These are phyloP conservation scores for Puccinia polysora DNA, from an alignment of 1,284 basidiomycete species.

Conservation along the genomic window DNA sequence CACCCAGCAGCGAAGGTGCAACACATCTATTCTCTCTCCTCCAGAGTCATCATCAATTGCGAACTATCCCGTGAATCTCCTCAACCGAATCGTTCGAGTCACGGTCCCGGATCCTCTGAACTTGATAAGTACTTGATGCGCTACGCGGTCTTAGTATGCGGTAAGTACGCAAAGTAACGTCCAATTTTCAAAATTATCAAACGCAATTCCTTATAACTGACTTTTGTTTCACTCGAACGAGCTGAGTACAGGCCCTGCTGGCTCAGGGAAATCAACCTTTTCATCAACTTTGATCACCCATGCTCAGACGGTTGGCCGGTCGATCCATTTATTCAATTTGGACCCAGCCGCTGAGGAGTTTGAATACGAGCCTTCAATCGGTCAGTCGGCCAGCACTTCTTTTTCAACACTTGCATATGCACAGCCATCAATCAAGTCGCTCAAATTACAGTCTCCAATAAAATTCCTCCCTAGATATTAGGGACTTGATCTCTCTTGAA, in stretches of 20 bases:
- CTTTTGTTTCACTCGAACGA: conserved; percentile 4
- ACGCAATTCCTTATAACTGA: background rate
- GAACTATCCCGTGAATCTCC: no score
- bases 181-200: background rate
- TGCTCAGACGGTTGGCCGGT: conserved; percentile 73
- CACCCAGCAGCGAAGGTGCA: no score
- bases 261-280: conserved; percentile 96
- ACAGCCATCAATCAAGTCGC: background rate
- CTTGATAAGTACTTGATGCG: no score
- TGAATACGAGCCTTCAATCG: conserved; percentile 81
- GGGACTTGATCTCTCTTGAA: conserved; percentile 83
- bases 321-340: conserved; percentile 90
- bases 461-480: conserved; percentile 63
- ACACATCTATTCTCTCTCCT: no score
- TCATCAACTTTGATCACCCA: conserved; percentile 84
- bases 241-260: conserved; percentile 72
- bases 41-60: no score
- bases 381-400: conserved; percentile 11
- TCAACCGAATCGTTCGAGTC: no score
- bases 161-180: conserved; percentile 14
- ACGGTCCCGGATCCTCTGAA: no score
- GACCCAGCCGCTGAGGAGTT: conserved; percentile 94
- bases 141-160: conserved; percentile 46
- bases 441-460: background rate
- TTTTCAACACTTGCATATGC: background rate